Base-by-base conservation (phyloP, 495 filamentous ascomycete species). In the Aspergillus baeticus region DNA sequence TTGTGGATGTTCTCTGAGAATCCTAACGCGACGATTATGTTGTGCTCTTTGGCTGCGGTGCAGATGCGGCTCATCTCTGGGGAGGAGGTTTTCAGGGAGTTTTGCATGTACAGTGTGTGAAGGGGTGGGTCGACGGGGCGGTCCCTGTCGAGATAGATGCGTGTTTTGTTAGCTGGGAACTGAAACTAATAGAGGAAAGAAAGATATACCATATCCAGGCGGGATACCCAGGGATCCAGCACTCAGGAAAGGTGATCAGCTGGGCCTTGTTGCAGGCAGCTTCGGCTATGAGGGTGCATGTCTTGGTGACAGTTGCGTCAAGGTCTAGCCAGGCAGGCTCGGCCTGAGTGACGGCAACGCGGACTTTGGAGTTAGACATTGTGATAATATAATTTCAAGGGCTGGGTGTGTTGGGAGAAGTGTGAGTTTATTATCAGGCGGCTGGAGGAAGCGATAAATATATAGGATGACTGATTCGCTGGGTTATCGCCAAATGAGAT, bases 151-250 rank as follows among this genome's bases (percentile, higher is more conserved):
- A 18, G 13, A 10, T 23, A 8, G 26, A 3, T 29, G 26, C 8
- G n/a, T 29, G 8, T 3, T 29, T 4, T 8, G 26, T 29, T 3
- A 29, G 26, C 8, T 18, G 15, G 2, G 7, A 2, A 21, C 15
- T 23, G 26, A 4, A 8, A 29, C 4, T 29, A 29, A 8, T n/a
- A 26, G 43, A 18, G 35, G 31, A 23, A 51, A 66, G 55, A n/a
- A n/a, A n/a, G n/a, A n/a, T n/a, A n/a, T 67, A 84, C 81, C 82
- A 87, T 18, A 85, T 80, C 81, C 80, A 84, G 0, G 55, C 63
- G 8, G 82, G 82, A 63, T 84, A 86, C 11, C 83, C 82, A 0
- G 79, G 74, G 22, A 84, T 69, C 74, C 74, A 86, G 38, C 67
- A 70, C 61, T 86, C 81, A 2, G 81, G 75, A 57, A 86, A 86